Evolutionary conservation across 371 early-diverging fungal genomes (phyloP), one percentile per base, ranked within the genome.

Genomic region (Apophysomyces elegans): DNA sequence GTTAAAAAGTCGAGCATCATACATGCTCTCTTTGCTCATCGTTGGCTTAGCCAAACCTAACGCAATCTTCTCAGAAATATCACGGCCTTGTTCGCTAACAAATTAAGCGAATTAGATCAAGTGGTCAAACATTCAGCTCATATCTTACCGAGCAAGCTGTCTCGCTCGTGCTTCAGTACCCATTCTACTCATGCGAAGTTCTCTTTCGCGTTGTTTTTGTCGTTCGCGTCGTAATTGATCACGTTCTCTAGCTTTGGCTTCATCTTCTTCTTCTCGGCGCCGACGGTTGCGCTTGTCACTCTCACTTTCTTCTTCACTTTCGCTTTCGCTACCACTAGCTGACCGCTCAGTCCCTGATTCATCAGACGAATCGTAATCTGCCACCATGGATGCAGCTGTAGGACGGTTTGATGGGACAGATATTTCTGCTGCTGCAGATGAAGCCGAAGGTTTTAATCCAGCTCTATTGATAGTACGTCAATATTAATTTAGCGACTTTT

Each of bases 61-160:
- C 2, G 99, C 98, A 67, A 99, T 93, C 80, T 96, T 97, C 79
- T 99, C 99, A 1, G 97, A 96, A 59, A 99, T 94, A 84, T 99
- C 99, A 74, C 99, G 91, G 3, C 90, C 91, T 69, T 89, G 80
- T 16, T 87, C 75, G 56, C 88, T 87, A 43, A 44, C 61, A 3
- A 46, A 44, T 35, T 44, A 45, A 18, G 56, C 59, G 26, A 26
- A n/a, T 57, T 35, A 57, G 8, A 26, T 26, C 8, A 7, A 1
- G 57, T 2, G 5, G 2, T 12, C 16, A 57, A 7, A 7, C 11
- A 35, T 9, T n/a, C 18, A 13, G 58, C 11, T 35, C 57, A 43
- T 32, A 37, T 44, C 82, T 66, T 83, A 80, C 83, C 87, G 82
- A 58, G 93, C 91, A 71, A 91, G 73, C 44, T 91, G 86, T 65